Evolutionary conservation across 805 yeast genomes (phyloP), one percentile per base, ranked within the genome.

Genomic region (Pichia ethanolica): DNA sequence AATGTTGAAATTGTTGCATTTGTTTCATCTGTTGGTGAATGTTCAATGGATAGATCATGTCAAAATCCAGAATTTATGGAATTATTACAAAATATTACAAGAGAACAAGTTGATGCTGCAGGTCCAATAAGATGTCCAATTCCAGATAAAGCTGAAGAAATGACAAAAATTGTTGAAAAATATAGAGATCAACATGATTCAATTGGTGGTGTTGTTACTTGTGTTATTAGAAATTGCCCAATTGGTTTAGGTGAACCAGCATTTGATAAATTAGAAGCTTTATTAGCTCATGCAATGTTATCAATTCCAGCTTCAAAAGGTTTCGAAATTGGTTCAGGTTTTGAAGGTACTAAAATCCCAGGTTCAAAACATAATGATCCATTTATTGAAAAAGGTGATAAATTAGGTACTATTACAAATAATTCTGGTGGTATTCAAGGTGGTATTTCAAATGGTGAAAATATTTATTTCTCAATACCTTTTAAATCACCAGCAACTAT

Each of bases 401-500:
- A 75, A 61, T 74, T 93, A 64, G 84, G 91, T 68, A 93, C 99
- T 28, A 75, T 67, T 59, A 90, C 98, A 20, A 93, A 93, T 73
- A 82, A 84, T 69, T 86, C 96, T 14, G 99, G 98, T 60, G 99
- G 99, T 71, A 81, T 89, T 55, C 99, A 93, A 74, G 99, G 99
- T 63, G 99, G 99, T 64, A 93, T 93, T 64, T 73, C 96, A 46
- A 93, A 93, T 65, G 99, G 99, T 59, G 99, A 93, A 70, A 77
- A 86, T 70, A 86, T 93, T 62, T 93, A 86, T 73, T 93, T 93
- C 69, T 84, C 87, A 28, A 91, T 93, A 42, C 97, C 98, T 4
- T 93, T 93, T 81, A 93, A 93, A 73, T 90, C 98, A 3, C 97
- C 96, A 14, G 99, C 99, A 45, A 93, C 99, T 39, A 93, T 93